Evolutionary conservation across 202 grass and related monocot species (phyloP), one percentile per base, ranked within the genome.

Genomic region (Elaeis oleifera): DNA sequence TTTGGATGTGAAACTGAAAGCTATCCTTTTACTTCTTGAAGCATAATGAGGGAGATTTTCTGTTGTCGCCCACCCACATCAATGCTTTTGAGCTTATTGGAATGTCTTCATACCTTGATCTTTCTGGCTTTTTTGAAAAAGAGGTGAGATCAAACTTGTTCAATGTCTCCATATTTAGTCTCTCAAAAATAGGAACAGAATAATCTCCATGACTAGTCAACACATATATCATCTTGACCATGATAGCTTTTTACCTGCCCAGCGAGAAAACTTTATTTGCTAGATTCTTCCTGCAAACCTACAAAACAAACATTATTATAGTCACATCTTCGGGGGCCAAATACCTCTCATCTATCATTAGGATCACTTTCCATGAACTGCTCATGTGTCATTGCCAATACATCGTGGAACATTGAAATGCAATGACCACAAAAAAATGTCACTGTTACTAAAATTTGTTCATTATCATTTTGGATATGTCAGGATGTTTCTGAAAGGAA

Each of bases 21-120:
- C 5, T 31, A 23, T 72, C 67, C 56, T 60, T 75, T 64, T 64
- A 74, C 31, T 76, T 80, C 59, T 11, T 67, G 71, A 89, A 90
- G 81, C 68, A 81, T 55, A 69, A 76, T 5, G 80, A 81, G 22
- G 64, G 67, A 56, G 51, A 56, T 20, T 65, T 52, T 44, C 1
- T 39, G 61, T 19, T 68, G 59, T 69, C 28, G 72, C 76, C 57
- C 63, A 73, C 78, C 54, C 77, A 70, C 66, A 86, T 97, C 54
- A 97, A 97, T n/a, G 94, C 94, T 60, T 97, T 97, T 81, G 68
- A 97, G 82, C 60, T 97, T 64, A 97, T 97, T 19, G 84, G 92
- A 54, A 97, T 97, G 94, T 77, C 94, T 27, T 84, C 88, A 32
- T 79, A 84, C 19, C 85, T 97, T 32, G 94, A 97, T 76, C 85